Evolutionary conservation across 2,329 filamentous ascomycete genomes (phyloP), one percentile per base, ranked within the genome.

Genomic region (Alternaria conjuncta): DNA sequence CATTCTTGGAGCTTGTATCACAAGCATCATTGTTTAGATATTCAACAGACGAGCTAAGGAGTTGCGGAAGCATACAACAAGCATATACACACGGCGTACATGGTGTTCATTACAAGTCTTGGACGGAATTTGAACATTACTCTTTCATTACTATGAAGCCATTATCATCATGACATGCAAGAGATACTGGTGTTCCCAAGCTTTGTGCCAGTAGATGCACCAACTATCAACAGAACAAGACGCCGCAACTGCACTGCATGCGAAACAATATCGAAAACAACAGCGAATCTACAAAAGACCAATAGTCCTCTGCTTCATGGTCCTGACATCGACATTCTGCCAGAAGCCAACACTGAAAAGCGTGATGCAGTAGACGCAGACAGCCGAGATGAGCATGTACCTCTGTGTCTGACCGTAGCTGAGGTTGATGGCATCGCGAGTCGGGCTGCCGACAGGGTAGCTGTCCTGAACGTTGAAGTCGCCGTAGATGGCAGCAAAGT

Each of bases 391-490:
- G 5, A 78, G 69, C 78, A 81, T 80, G 63, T 76, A 78, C 36
- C 69, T 69, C 57, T 81, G 79, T 3, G 78, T 75, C 57, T 77
- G 63, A 7, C 66, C 77, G 49, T 81, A 82, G 9, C 78, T 77
- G 30, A 73, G 55, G 57, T 78, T 74, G 70, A 82, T 82, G 0
- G 78, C 80, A 9, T 81, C 73, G 6, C 89, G 78, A 15, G 82
- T 84, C 0, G 83, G 79, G 4, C 78, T 84, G 2, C 87, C 87
- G 26, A 82, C 69, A 0, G 81, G 78, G 71, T 88, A 90, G 20
- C 76, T 77, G 5, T 88, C 75, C 68, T 91, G 90, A 3, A 80
- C 81, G 0, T 79, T 79, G 23, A 90, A 70, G 66, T 83, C 82
- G 28, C 84, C 83, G 64, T 87, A 88, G 58, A 90, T 82, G 1